Evolutionary conservation across 208 protist genomes (phyloP), one percentile per base, ranked within the genome.

Genomic region (Acanthamoeba culbertsoni): DNA sequence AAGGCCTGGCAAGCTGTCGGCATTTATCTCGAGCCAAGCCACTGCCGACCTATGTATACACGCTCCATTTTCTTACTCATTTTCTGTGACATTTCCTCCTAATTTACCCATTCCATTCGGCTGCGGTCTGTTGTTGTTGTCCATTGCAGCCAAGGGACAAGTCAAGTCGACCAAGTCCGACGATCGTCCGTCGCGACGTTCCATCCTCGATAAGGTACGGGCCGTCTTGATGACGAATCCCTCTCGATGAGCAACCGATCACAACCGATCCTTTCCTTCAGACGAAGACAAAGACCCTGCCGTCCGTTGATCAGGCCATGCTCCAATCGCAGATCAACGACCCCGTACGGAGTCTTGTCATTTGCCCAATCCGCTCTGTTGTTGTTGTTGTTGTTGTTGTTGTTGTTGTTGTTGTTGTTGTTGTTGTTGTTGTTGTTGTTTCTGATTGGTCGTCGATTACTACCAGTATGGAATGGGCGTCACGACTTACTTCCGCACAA

Each of bases 401-500:
- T n/a, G n/a, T n/a, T n/a, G n/a, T n/a, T n/a, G n/a, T n/a, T n/a
- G n/a, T n/a, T n/a, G n/a, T n/a, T n/a, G n/a, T n/a, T n/a, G n/a
- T n/a, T n/a, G n/a, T n/a, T n/a, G n/a, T n/a, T n/a, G n/a, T n/a
- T n/a, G n/a, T n/a, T n/a, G n/a, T n/a, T n/a, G n/a, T n/a, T n/a
- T n/a, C n/a, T n/a, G n/a, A n/a, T n/a, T n/a, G n/a, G n/a, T n/a
- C n/a, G n/a, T n/a, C n/a, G n/a, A n/a, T n/a, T n/a, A 40, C 5
- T 40, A n/a, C 63, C 16, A 82, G 71, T 82, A 82, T 18, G 71
- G 71, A 7, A 82, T 82, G 71, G 71, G 71, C 12, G 71, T 82
- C n/a, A 53, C 71, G 71, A 82, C 71, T 12, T 82, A 82, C 28
- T 82, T 82, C 71, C 71, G 71, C 6, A 82, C 71, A 43, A 82